Percentiles rank a stretch among this genome's conserved stretches.
Conservation (phyloP, 306 rosid species). For the Inga leiocalycina region DNA sequence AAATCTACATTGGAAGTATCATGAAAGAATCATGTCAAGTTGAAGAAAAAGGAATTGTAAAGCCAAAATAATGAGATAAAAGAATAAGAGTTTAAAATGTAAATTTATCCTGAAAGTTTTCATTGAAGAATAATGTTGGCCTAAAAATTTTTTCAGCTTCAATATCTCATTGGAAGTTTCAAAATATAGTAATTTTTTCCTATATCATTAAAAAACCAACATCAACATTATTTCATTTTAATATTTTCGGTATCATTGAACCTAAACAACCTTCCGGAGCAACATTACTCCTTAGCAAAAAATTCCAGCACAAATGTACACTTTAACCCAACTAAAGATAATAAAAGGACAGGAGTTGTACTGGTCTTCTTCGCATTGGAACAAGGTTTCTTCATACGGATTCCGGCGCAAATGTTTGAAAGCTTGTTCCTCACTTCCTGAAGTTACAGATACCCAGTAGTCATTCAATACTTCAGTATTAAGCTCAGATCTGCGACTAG, state of each 20-base stretch:
- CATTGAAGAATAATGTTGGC: fast-evolving
- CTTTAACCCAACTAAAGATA: neutral
- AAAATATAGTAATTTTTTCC: too few relatives aligned
- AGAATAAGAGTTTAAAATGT: too few relatives aligned
- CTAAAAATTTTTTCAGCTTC: too few relatives aligned
- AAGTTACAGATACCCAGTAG: slow-evolving; percentile 96
- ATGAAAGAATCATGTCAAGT: slow-evolving; percentile 7
- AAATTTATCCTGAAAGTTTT: too few relatives aligned
- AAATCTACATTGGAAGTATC: slow-evolving; percentile 60
- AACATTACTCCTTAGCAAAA: too few relatives aligned
- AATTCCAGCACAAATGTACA: too few relatives aligned
- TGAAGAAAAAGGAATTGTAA: neutral
- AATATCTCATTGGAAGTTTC: too few relatives aligned
- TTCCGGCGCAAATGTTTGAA: slow-evolving; percentile 92
- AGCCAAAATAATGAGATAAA: neutral
- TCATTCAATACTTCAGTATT: slow-evolving; percentile 92
- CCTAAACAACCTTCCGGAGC: too few relatives aligned
- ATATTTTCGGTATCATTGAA: too few relatives aligned
- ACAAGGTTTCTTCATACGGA: slow-evolving; percentile 91
- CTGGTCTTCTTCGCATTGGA: slow-evolving; percentile 98
- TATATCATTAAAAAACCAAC: too few relatives aligned
- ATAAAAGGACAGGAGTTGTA: slow-evolving; percentile 32
- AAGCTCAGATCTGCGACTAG: slow-evolving; percentile 83
- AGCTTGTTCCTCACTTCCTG: slow-evolving; percentile 98
- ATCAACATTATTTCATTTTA: too few relatives aligned